Evolutionary conservation across 495 filamentous ascomycete genomes (phyloP).

Genomic region (Chlorociboria aeruginascens): DNA sequence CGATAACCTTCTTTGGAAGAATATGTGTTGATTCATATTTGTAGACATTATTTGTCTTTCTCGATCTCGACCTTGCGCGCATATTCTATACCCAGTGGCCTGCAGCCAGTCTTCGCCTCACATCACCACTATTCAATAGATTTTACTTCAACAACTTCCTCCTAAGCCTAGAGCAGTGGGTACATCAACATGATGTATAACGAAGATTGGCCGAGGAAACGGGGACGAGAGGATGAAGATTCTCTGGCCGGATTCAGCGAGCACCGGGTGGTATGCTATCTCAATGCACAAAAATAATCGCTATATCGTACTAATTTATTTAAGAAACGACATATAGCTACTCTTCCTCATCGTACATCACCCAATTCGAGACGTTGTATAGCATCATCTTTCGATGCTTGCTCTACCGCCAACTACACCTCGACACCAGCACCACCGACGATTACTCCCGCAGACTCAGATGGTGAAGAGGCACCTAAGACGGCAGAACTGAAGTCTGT

Average conservation of each 20-base stretch:
- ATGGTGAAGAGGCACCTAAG: conserved; percentile 13
- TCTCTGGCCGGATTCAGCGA: conserved; percentile 14
- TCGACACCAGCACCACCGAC: conserved; percentile 17
- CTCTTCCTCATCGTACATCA: conserved; percentile 15
- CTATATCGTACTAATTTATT: conserved; percentile 2
- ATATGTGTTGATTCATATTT: neutral
- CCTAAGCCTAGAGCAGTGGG: no score
- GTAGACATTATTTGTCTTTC: neutral
- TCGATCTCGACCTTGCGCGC: neutral
- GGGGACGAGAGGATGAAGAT: conserved; percentile 13
- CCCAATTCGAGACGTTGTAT: conserved; percentile 6
- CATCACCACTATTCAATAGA: no score
- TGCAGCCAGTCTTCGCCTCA: no score
- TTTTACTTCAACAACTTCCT: no score
- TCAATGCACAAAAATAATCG: neutral
- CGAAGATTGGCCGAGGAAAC: conserved; percentile 13
- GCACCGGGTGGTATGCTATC: conserved; percentile 13
- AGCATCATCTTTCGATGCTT: neutral
- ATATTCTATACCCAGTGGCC: no score
- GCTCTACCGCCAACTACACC: conserved; percentile 8
- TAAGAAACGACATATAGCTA: conserved; percentile 19
- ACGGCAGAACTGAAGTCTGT: conserved; percentile 14
- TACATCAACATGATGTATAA: conserved; percentile 12
- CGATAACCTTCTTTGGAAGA: neutral
- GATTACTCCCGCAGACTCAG: conserved; percentile 20